Base-by-base conservation (phyloP, 1,139 yeast species). In the Candida smagusa region DNA sequence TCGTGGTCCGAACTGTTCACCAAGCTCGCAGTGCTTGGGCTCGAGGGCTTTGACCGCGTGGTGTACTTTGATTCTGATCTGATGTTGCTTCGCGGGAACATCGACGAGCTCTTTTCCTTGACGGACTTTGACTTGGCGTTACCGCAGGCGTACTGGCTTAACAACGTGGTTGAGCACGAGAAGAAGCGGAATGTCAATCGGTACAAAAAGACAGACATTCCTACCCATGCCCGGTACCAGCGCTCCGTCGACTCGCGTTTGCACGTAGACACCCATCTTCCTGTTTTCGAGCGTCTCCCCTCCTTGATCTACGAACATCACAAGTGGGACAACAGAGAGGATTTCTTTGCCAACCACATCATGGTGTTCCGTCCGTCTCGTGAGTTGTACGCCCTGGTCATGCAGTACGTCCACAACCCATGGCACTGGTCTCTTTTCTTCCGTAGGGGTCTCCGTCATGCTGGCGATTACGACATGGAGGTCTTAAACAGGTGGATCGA, bases 1-100 rank as follows among this genome's bases (percentile, higher is more conserved):
- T 53, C 63, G 29, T 79, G 84, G 84, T 49, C 61, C 3, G 63
- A 70, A 7, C 74, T 81, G 34, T 72, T 75, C 44, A 78, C 84
- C 0, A 79, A 80, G 47, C 58, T 79, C 28, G 65, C 71, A 43
- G 67, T 77, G 0, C 80, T 80, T 50, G 65, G 69, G 41, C 68
- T 69, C 46, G 61, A 65, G 1, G 69, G 75, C 30, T 81, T 65
- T 34, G 65, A 61, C 29, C 45, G 66, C 25, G 43, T 67, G 24
- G 61, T 67, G 4, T 66, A 55, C 40, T 65, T 67, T 44, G 79
- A 74, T 50, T 59, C 75, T 1, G 79, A 72, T 48, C 59, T 74
- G 9, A 59, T 65, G 58, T 44, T 74, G 12, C 36, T 50, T 8
- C 31, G 38, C 8, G 48, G 45, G 8, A 22, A 31, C 11, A 39